Evolutionary conservation across 1,284 basidiomycete species (phyloP).

Genomic region (Volvariella volvacea): DNA sequence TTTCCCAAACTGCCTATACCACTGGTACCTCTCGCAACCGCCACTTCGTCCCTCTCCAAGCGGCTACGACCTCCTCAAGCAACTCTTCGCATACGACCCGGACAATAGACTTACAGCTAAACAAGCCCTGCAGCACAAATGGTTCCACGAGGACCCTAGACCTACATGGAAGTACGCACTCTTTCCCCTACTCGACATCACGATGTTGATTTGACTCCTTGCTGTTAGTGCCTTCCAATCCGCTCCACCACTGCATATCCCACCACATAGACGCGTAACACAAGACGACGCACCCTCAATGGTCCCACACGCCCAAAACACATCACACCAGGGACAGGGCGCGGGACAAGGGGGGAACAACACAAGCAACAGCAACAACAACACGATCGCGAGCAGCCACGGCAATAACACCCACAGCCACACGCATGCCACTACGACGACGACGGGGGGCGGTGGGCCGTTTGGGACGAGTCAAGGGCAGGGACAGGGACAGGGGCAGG

Average conservation of each 20-base stretch:
- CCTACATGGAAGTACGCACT: conserved; percentile 67
- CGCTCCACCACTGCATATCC: conserved; percentile 49
- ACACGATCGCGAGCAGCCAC: too few relatives aligned
- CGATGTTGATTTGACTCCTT: conserved; percentile 1
- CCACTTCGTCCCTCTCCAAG: too few relatives aligned
- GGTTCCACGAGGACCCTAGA: conserved; percentile 74
- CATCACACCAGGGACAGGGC: conserved; percentile 25
- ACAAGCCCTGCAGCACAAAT: conserved; percentile 75
- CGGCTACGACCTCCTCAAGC: conserved; percentile 80
- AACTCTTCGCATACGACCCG: conserved; percentile 88
- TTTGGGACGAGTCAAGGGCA: neutral
- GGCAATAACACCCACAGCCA: too few relatives aligned
- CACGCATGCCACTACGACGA: too few relatives aligned
- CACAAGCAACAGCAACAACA: too few relatives aligned
- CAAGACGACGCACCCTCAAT: conserved; percentile 76
- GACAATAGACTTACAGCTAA: conserved; percentile 79
- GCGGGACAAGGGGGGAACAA: too few relatives aligned
- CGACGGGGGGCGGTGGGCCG: neutral
- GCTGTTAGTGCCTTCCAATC: conserved; percentile 63
- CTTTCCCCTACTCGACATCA: conserved; percentile 1
- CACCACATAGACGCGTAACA: conserved; percentile 68
- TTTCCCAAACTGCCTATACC: conserved; percentile 58
- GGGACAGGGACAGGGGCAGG: neutral
- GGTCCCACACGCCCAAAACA: conserved; percentile 49
- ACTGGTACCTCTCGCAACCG: conserved; percentile 70